Evolutionary conservation across 805 yeast genomes (phyloP), one percentile per base, ranked within the genome.

Genomic region (Barnettozyma vustinii): DNA sequence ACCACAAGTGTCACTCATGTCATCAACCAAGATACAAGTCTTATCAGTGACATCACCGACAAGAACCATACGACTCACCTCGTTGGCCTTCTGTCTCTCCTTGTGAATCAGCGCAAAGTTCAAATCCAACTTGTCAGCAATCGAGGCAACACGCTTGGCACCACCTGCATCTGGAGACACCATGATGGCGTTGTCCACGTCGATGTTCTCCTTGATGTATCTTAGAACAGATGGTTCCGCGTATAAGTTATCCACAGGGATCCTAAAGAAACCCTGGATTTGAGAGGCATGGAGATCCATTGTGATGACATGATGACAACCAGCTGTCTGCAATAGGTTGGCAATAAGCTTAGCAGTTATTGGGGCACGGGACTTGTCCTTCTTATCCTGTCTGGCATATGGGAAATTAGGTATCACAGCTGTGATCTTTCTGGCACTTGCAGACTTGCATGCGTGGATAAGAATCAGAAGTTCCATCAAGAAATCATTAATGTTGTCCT

Each of bases 131-230:
- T 86, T 81, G 62, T 92, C 98, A 13, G 98, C 98, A 45, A 92
- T 72, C 5, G 91, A 83, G 2, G 98, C 98, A 25, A 91, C 99
- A 56, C 99, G 79, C 68, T 92, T 92, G 47, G 98, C 98, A 51
- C 99, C 99, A 59, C 99, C 99, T 3, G 99, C 99, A 71, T 92
- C 99, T 3, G 99, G 99, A 5, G 97, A 89, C 12, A 92, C 95
- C 48, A 92, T 80, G 46, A 90, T 87, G 9, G 90, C 77, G 51
- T 81, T 74, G 30, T 70, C 68, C 53, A 73, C 68, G 54, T 77
- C 75, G 41, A 80, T 72, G 55, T 80, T 77, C 52, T 81, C 87
- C 54, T 78, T 81, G 58, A 92, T 87, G 66, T 87, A 94, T 57
- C 86, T 73, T 43, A 92, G 76, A 19, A 87, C 95, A 48, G 84